A percentile compares a stretch with the other conserved stretches of the same genome.
Conservation (phyloP, 768 basidiomycete species). For the Glaciozyma antarctica region DNA sequence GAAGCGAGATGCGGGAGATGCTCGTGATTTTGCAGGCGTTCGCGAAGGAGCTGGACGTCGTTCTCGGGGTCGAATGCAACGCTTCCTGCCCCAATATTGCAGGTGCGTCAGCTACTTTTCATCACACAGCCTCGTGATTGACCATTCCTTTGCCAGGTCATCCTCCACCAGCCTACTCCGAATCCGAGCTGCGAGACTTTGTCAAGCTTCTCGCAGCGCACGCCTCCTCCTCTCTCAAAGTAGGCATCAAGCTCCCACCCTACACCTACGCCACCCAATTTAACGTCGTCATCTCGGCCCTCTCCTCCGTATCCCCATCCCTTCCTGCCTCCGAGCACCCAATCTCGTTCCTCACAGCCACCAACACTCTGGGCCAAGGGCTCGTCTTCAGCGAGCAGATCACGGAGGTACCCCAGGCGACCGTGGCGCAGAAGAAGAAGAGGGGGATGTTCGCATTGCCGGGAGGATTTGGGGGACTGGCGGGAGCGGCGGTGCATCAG, state of each 20-base stretch:
- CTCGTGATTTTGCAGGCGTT: constrained; percentile 54
- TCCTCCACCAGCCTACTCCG: constrained; percentile 56
- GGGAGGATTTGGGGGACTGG: constrained; percentile 59
- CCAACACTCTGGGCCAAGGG: constrained; percentile 67
- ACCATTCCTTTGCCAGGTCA: constrained; percentile 41
- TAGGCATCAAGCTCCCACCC: constrained; percentile 73
- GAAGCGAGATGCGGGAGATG: constrained; percentile 50
- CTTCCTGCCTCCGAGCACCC: constrained; percentile 40
- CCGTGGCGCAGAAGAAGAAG: constrained; percentile 13
- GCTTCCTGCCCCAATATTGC: constrained; percentile 68
- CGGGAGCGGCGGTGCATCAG: constrained; percentile 65
- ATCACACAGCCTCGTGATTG: background rate
- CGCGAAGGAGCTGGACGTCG: constrained; percentile 42
- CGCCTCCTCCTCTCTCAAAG: constrained; percentile 48
- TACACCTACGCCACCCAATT: constrained; percentile 60
- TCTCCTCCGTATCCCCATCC: constrained; percentile 43
- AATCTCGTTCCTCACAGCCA: constrained; percentile 66
- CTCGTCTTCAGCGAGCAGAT: constrained; percentile 56
- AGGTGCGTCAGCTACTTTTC: background rate
- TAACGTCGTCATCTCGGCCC: constrained; percentile 46
- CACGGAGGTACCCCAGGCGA: constrained; percentile 8
- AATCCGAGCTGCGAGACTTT: constrained; percentile 48
- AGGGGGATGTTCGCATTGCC: constrained; percentile 51
- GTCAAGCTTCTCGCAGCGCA: constrained; percentile 50
- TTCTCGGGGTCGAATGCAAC: constrained; percentile 67